A percentile compares a stretch with the other conserved stretches of the same genome.
Evolutionary conservation across 2,329 filamentous ascomycete species (phyloP).

Genomic region (Sclerotinia spermophila): DNA sequence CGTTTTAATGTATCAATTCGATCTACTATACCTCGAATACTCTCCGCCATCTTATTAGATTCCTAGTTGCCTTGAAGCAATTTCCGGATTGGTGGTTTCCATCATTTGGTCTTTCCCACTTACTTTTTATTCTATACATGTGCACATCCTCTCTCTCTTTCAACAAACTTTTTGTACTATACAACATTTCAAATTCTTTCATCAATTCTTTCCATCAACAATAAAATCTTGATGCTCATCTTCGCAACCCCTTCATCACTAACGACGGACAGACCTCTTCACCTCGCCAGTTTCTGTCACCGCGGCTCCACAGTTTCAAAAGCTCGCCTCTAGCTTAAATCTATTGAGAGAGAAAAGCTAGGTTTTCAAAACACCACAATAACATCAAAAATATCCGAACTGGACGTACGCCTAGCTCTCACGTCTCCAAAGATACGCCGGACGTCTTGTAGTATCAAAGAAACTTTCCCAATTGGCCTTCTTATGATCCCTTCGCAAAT

Average conservation of each 20-base stretch:
- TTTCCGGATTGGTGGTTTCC: neutral
- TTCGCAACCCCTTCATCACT: neutral
- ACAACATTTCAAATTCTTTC: neutral
- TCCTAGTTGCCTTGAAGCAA: neutral
- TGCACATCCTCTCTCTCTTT: neutral
- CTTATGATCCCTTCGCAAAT: neutral
- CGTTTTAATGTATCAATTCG: neutral
- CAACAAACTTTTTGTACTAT: neutral
- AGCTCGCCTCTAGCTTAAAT: neutral
- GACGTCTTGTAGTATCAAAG: slow-evolving; percentile 2
- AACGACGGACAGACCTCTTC: neutral
- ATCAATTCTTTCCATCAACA: neutral
- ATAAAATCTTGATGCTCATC: neutral
- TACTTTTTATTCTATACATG: neutral
- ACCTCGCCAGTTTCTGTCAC: neutral
- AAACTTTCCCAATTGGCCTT: neutral
- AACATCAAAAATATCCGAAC: neutral
- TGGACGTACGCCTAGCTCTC: neutral
- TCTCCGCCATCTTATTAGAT: neutral
- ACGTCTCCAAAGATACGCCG: neutral
- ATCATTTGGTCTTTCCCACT: neutral
- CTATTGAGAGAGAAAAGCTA: neutral
- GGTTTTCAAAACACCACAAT: neutral
- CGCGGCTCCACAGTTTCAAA: neutral
- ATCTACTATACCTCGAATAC: neutral